Evolutionary conservation across 371 early-diverging fungal genomes (phyloP), one percentile per base, ranked within the genome.

Genomic region (Zancudomyces culisetae): DNA sequence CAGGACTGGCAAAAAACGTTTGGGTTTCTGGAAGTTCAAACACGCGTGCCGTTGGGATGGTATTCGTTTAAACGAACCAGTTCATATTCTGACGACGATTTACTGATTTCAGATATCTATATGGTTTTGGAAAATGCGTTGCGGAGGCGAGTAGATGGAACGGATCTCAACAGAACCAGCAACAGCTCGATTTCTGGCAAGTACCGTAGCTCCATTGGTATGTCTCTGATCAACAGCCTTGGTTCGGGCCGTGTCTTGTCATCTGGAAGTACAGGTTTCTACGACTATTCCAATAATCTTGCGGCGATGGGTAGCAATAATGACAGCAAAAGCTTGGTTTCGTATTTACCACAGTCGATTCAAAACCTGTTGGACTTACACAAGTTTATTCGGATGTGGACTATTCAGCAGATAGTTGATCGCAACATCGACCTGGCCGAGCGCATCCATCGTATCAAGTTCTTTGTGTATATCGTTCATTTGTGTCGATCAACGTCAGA

Each of bases 1-100:
- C 76, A 79, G 51, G 86, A 85, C 58, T 85, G 85, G 83, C 68
- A 82, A 19, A 72, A 75, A 1, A 66, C 80, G 21, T 80, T 76
- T 60, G 72, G 80, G 48, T 59, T 79, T 1, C 70, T 85, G 23
- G 83, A 82, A 52, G 74, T 75, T 0, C 85, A 85, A 55, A 78
- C 81, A 2, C 63, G 68, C n/a, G 78, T 76, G 45, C 67, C 76
- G 10, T 64, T 84, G 54, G 74, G 78, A 2, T 85, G 86, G 86
- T 66, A 80, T 29, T 75, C 81, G 1, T 64, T 76, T n/a, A 79
- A 66, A 62, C 72, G 56, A 55, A 68, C 39, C 20, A 4, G n/a
- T n/a, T 18, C 24, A 10, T 13, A 48, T 27, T 60, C 69, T 12
- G 79, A 62, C 21, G 74, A 70, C 29, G 81, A 83, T 48, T 60